These are phyloP conservation scores for Podaxis sp. DNA, from an alignment of 768 basidiomycete genomes.

Conservation along the genomic window DNA sequence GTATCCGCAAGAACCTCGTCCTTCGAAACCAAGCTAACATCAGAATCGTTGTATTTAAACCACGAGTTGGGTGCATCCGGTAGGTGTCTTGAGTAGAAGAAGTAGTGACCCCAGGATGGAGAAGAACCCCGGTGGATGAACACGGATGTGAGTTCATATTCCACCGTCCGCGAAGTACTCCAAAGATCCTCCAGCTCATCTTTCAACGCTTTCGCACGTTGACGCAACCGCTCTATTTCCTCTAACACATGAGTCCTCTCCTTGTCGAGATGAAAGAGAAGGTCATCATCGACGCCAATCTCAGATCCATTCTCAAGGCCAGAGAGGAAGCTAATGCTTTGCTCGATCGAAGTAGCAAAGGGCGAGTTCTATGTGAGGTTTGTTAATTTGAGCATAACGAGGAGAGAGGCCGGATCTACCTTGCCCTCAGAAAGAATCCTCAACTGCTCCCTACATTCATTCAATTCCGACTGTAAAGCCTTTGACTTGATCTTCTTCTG, in stretches of 20 bases:
- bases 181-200: conserved; percentile 73
- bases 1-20: conserved; percentile 88
- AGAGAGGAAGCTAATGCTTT: conserved; percentile 58
- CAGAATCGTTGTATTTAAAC: conserved; percentile 97
- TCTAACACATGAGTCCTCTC: conserved; percentile 53
- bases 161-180: conserved; percentile 61
- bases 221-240: conserved; percentile 59
- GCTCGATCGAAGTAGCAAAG: conserved; percentile 54
- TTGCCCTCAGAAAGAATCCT: conserved; percentile 70
- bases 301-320: conserved; percentile 41
- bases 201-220: conserved; percentile 54
- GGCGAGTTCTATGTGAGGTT: conserved; percentile 53
- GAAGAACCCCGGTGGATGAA: conserved; percentile 92
- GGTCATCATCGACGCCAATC: conserved; percentile 59
- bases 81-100: conserved; percentile 89
- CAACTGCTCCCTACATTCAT: conserved; percentile 62
- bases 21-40: conserved; percentile 72
- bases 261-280: conserved; percentile 47
- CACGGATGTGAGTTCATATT: conserved; percentile 91
- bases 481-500: conserved; percentile 73
- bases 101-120: conserved; percentile 91
- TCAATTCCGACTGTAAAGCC: conserved; percentile 66
- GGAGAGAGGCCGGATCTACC: conserved; percentile 37
- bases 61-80: conserved; percentile 80
- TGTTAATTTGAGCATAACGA: conserved; percentile 7